These are phyloP conservation scores for Candida koratica DNA, from an alignment of 805 yeast species.

Conservation along the genomic window DNA sequence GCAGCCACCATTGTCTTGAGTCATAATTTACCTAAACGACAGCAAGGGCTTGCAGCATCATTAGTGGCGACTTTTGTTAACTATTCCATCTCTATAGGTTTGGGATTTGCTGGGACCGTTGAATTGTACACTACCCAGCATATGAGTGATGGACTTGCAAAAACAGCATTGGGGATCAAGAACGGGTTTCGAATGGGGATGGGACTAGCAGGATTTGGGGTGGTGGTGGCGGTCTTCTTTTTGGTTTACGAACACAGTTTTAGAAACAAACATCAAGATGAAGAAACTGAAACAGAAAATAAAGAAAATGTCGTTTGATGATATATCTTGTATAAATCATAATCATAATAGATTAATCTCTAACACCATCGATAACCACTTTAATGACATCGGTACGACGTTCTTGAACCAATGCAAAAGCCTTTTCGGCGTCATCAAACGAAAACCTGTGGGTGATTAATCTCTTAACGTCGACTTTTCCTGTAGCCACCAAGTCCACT, in stretches of 20 bases:
- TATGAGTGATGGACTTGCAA: constrained; percentile 15
- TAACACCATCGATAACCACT: constrained; percentile 17
- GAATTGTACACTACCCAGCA: constrained; percentile 24
- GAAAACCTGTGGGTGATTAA: constrained; percentile 20
- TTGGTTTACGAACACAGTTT: constrained; percentile 6
- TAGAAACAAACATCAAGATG: background rate
- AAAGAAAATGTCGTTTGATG: no score
- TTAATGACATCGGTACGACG: constrained; percentile 17
- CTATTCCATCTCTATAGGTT: constrained; percentile 49
- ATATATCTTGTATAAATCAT: background rate
- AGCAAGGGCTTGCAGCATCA: constrained; percentile 79
- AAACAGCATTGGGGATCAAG: constrained; percentile 20
- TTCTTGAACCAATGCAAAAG: constrained; percentile 19
- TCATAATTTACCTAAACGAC: constrained; percentile 52
- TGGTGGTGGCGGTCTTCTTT: constrained; percentile 10
- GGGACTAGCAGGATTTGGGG: constrained; percentile 32
- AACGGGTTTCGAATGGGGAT: constrained; percentile 29
- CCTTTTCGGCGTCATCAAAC: constrained; percentile 20
- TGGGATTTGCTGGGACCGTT: constrained; percentile 34
- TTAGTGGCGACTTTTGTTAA: constrained; percentile 66
- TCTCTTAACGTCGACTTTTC: constrained; percentile 16
- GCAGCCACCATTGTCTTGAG: constrained; percentile 63
- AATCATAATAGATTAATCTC: constrained; percentile 1
- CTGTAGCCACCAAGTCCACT: constrained; percentile 17
- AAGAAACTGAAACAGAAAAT: background rate